These are phyloP conservation scores for Carex myosuroides DNA, from an alignment of 176 grass and related monocot genomes.

Conservation along the genomic window DNA sequence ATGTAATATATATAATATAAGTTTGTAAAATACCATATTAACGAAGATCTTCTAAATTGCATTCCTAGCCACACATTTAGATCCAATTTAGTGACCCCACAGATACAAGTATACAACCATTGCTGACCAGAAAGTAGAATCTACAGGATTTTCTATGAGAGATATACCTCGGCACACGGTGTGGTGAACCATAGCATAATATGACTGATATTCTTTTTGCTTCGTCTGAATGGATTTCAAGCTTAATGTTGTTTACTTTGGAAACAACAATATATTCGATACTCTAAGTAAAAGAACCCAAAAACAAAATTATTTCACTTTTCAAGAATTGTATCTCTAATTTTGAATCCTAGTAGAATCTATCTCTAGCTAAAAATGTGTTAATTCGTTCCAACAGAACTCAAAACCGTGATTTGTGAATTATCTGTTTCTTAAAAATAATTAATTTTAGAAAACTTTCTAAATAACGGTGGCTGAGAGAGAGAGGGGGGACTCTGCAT, in stretches of 20 bases:
- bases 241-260: not conserved
- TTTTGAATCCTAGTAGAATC: not conserved
- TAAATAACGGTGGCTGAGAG: slow-evolving; percentile 8
- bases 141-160: not conserved
- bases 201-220: not conserved
- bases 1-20: too few relatives aligned
- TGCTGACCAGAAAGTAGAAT: not conserved
- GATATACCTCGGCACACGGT: not conserved
- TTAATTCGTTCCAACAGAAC: not conserved
- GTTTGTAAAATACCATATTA: too few relatives aligned
- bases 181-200: not conserved
- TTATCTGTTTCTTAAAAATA: not conserved
- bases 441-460: not conserved
- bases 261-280: not conserved
- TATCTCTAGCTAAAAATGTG: not conserved
- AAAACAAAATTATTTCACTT: not conserved
- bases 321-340: not conserved
- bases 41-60: not conserved
- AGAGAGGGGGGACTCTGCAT: not conserved
- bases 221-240: not conserved
- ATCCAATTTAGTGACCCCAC: slow-evolving; percentile 1
- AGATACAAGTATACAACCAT: not conserved
- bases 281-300: not conserved
- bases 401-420: not conserved
- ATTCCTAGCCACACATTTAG: not conserved